Evolutionary conservation across 495 filamentous ascomycete species (phyloP), one percentile per base, ranked within the genome.

Genomic region (Lophium mytilinum): DNA sequence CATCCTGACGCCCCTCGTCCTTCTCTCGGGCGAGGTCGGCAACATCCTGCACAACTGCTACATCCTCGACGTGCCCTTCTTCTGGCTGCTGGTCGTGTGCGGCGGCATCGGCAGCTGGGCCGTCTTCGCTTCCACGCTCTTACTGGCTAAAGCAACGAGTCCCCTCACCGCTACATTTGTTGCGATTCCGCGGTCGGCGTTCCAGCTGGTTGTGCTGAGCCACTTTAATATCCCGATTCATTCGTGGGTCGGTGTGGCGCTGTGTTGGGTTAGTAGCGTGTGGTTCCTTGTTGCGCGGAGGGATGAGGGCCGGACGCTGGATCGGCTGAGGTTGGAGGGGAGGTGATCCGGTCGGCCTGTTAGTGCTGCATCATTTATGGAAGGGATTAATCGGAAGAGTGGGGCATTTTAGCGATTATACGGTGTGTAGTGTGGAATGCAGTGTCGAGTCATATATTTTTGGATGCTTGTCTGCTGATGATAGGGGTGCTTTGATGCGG

Each of bases 1-100:
- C 9, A 52, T 79, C 2, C 68, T 79, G 46, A 66, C 73, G 3
- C 78, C 78, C 14, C 69, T 76, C 49, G 61, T 74, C 14, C 65
- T 78, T 41, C 52, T 80, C 12, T 72, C 73, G 3, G 78, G 78
- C 35, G 78, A 80, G 49, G 40, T 77, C 10, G 52, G 58, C 7
- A 62, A 72, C 52, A 77, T 80, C 47, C 62, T 60, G 34, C 69
- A 72, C 8, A 80, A 79, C 53, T 75, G 76, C 55, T 77, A 78
- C 50, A 70, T 77, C 61, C 70, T 80, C 9, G 78, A 80, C 50
- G 69, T 76, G 8, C 69, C 76, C 1, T 77, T 67, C 58, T 77
- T 77, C 66, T 77, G 75, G 75, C 58, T 77, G 43, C 65, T 75
- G 61, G 66, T 66, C 17, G 43, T 69, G 24, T 67, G 66, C 52